A percentile compares a stretch with the other conserved stretches of the same genome.
phyloP scores from a whole-genome alignment of 192 early-diverging fungal genomes.

The Coemansia sp. region DNA sequence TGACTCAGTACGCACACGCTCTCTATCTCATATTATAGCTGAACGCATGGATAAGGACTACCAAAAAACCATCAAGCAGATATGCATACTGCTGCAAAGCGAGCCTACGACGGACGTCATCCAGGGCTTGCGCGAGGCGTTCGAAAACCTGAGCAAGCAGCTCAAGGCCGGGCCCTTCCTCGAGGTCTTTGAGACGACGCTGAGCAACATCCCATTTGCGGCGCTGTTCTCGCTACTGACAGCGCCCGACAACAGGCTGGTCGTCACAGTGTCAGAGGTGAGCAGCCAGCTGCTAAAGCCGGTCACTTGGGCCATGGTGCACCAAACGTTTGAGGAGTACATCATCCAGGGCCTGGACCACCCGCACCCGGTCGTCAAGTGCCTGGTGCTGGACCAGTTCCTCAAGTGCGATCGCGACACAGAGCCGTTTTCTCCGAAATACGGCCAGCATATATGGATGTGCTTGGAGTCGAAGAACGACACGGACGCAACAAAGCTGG shows the following conservation, averaged over 20 bases:
- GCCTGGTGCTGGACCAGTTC: constrained; percentile 49
- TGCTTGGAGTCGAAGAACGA: constrained; percentile 42
- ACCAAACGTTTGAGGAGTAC: constrained; percentile 55
- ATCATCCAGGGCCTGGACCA: constrained; percentile 52
- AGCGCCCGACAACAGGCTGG: constrained; percentile 45
- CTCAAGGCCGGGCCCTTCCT: constrained; percentile 47
- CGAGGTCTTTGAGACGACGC: constrained; percentile 52
- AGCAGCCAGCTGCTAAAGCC: constrained; percentile 46
- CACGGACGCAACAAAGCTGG: constrained; percentile 34
- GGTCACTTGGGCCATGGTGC: constrained; percentile 48
- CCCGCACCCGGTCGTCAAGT: constrained; percentile 47
- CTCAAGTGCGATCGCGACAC: constrained; percentile 38
- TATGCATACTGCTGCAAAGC: constrained; percentile 51
- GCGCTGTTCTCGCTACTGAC: constrained; percentile 53
- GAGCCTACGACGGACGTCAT: constrained; percentile 53
- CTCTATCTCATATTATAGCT: not conserved
- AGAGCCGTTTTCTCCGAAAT: constrained; percentile 42
- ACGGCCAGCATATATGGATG: constrained; percentile 48
- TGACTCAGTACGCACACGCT: not conserved
- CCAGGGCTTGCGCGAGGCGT: constrained; percentile 37
- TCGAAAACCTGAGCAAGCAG: constrained; percentile 42
- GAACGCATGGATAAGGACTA: constrained; percentile 37
- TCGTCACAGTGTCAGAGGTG: constrained; percentile 39
- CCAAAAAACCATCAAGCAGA: constrained; percentile 36
- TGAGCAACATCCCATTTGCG: constrained; percentile 48